Evolutionary conservation across 345 rosid genomes (phyloP).

Genomic region (Salix brachista): DNA sequence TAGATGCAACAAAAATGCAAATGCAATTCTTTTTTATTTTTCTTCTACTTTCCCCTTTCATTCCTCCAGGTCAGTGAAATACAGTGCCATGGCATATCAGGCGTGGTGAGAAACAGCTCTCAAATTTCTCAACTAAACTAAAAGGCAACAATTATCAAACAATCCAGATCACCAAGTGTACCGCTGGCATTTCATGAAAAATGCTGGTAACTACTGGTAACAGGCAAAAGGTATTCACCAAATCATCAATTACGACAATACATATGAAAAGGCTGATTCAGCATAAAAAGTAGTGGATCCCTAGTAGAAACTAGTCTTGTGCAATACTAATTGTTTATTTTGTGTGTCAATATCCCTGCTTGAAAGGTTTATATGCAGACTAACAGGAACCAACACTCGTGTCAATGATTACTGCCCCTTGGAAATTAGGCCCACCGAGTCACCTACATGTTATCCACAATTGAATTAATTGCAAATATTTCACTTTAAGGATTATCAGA

Average conservation of each 20-base stretch:
- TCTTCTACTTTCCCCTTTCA: not conserved
- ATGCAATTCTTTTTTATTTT: not conserved
- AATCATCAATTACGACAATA: not conserved
- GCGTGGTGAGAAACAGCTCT: not conserved
- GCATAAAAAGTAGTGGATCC: not conserved
- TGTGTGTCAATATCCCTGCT: not conserved
- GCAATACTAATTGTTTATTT: not conserved
- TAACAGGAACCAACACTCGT: not conserved
- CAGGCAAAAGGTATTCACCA: not conserved
- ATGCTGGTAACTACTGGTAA: not conserved
- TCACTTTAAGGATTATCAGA: not conserved
- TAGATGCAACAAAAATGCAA: not conserved
- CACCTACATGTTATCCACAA: not conserved
- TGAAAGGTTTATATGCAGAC: not conserved
- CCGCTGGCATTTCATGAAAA: not conserved
- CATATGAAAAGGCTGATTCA: not conserved
- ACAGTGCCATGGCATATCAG: not conserved
- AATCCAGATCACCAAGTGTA: not conserved
- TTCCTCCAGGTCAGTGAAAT: not conserved
- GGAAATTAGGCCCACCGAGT: not conserved
- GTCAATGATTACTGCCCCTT: not conserved
- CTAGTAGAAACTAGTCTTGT: not conserved
- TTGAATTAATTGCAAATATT: not conserved
- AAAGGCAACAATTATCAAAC: not conserved
- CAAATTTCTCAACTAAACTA: not conserved